Percentiles rank a stretch among this genome's conserved stretches.
phyloP scores from a whole-genome alignment of 2,329 filamentous ascomycete species.

The Colletotrichum tabaci region DNA sequence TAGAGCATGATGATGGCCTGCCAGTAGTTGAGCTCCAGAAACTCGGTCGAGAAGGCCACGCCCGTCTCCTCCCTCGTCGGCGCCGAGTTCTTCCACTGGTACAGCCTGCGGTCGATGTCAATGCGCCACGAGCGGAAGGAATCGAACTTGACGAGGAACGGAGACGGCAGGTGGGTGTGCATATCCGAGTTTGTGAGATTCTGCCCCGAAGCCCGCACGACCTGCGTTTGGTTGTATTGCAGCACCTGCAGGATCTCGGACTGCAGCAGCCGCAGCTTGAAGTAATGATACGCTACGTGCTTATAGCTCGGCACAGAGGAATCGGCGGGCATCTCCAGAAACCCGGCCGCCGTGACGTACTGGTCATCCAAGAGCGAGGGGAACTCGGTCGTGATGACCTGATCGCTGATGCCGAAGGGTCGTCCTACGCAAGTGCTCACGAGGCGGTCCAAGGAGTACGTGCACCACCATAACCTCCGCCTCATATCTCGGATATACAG shows the following conservation, averaged over 20 bases:
- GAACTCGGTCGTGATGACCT: slow-evolving; percentile 95
- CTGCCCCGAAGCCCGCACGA: slow-evolving; percentile 77
- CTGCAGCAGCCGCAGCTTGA: slow-evolving; percentile 88
- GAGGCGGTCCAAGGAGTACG: slow-evolving; percentile 94
- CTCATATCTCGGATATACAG: slow-evolving; percentile 91
- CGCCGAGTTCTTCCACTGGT: slow-evolving; percentile 88
- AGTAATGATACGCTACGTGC: slow-evolving; percentile 91
- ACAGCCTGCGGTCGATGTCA: slow-evolving; percentile 86
- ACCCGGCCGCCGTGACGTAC: slow-evolving; percentile 86
- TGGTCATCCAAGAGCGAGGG: slow-evolving; percentile 90
- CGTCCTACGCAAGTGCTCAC: slow-evolving; percentile 94
- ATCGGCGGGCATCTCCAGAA: slow-evolving; percentile 73
- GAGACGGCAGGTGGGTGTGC: slow-evolving; percentile 84
- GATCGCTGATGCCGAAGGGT: slow-evolving; percentile 95
- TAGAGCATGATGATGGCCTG: slow-evolving; percentile 97
- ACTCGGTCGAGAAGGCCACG: slow-evolving; percentile 90
- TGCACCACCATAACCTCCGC: slow-evolving; percentile 95
- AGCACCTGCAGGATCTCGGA: slow-evolving; percentile 96
- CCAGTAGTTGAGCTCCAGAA: slow-evolving; percentile 97
- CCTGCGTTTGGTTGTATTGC: slow-evolving; percentile 90
- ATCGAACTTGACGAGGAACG: slow-evolving; percentile 86
- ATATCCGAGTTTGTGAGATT: slow-evolving; percentile 80
- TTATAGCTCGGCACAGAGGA: slow-evolving; percentile 83
- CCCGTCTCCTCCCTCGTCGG: slow-evolving; percentile 85
- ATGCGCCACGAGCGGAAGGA: slow-evolving; percentile 91